Evolutionary conservation across 352 stramenopile species (phyloP).

Genomic region (Globisporangium nodosum): DNA sequence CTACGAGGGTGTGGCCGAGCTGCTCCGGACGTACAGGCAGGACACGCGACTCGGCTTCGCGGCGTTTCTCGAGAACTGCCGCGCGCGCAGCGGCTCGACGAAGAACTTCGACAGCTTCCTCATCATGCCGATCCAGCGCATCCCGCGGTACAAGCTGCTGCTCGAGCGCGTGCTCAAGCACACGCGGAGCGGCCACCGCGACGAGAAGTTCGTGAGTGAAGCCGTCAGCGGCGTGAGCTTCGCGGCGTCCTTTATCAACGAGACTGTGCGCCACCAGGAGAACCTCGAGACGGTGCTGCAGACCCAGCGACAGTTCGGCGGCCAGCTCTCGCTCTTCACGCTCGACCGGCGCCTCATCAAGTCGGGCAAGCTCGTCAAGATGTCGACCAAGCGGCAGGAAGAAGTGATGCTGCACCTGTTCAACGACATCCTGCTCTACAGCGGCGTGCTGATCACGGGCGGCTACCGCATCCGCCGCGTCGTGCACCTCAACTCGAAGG

Average conservation of each 20-base stretch:
- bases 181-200: slow-evolving; percentile 49
- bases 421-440: slow-evolving; percentile 85
- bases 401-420: slow-evolving; percentile 84
- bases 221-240: slow-evolving; percentile 53
- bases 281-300: slow-evolving; percentile 75
- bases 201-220: slow-evolving; percentile 55
- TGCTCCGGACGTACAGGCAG: slow-evolving; percentile 51
- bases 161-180: slow-evolving; percentile 73
- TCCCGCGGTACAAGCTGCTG: slow-evolving; percentile 89
- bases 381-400: slow-evolving; percentile 77
- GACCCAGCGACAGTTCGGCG: slow-evolving; percentile 71
- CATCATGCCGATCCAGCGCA: slow-evolving; percentile 91
- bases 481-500: slow-evolving; percentile 69
- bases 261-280: slow-evolving; percentile 78
- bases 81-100: slow-evolving; percentile 35
- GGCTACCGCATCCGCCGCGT: slow-evolving; percentile 68
- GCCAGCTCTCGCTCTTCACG: slow-evolving; percentile 68
- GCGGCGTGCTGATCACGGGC: slow-evolving; percentile 60
- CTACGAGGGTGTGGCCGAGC: slow-evolving; percentile 64
- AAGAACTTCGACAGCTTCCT: slow-evolving; percentile 83
- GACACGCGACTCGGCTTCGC: slow-evolving; percentile 47
- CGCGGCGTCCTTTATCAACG: slow-evolving; percentile 75
- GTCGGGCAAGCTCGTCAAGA: slow-evolving; percentile 72
- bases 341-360: slow-evolving; percentile 51
- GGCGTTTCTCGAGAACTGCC: slow-evolving; percentile 53